A percentile compares a stretch with the other conserved stretches of the same genome.
phyloP scores from a whole-genome alignment of 805 yeast genomes.

The Sugiyamaella mastotermitis region DNA sequence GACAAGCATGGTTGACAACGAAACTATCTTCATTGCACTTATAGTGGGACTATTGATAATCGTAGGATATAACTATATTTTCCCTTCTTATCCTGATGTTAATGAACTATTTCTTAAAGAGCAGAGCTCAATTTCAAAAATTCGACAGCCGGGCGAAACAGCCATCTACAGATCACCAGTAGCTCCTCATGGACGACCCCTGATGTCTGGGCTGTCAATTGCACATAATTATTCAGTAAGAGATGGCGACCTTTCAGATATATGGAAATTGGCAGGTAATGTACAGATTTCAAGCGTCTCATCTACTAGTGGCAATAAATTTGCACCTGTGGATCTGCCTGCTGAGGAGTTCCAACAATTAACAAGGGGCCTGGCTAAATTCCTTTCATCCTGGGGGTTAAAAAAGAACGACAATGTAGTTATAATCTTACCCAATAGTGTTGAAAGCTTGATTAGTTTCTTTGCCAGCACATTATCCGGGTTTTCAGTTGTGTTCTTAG shows the following conservation, averaged over 20 bases:
- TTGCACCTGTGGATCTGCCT: too few species aligned
- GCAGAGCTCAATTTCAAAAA: slow-evolving; percentile 62
- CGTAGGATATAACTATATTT: slow-evolving; percentile 15
- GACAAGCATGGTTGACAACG: too few species aligned
- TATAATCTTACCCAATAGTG: slow-evolving; percentile 1
- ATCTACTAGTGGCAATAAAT: not conserved
- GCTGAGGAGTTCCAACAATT: too few species aligned
- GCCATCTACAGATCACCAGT: slow-evolving; percentile 72
- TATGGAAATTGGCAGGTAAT: slow-evolving; percentile 52
- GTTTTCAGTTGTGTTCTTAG: slow-evolving; percentile 2
- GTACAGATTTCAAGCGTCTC: not conserved
- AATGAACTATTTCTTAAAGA: slow-evolving; percentile 31
- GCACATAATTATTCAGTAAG: slow-evolving; percentile 47
- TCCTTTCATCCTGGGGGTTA: too few species aligned
- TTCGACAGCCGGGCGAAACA: slow-evolving; percentile 62
- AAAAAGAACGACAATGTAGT: slow-evolving; percentile 3
- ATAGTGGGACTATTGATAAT: too few species aligned
- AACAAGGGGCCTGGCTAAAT: too few species aligned
- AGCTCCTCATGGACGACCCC: slow-evolving; percentile 64
- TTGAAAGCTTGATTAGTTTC: slow-evolving; percentile 5
- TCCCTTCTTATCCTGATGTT: slow-evolving; percentile 29
- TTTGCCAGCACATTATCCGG: slow-evolving; percentile 7
- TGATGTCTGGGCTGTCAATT: slow-evolving; percentile 64
- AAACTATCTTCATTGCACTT: too few species aligned
- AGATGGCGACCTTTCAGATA: slow-evolving; percentile 69